Evolutionary conservation across 352 stramenopile species (phyloP).

Genomic region (Globisporangium middletonii): DNA sequence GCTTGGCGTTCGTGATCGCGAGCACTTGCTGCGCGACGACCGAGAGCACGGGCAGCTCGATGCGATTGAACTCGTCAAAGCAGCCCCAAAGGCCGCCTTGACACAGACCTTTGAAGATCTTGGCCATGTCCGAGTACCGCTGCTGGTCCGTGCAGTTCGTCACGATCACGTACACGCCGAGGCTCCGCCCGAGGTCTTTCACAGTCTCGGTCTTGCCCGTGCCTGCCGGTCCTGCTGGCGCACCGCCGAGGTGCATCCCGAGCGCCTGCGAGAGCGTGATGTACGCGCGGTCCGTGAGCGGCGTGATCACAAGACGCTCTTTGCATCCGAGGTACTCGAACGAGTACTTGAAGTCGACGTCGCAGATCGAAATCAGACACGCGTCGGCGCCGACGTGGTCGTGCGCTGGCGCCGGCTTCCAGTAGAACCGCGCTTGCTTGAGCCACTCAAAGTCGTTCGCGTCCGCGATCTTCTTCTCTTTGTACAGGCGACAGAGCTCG

Average conservation of each 20-base stretch:
- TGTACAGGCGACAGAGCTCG: constrained; percentile 63
- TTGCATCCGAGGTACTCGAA: constrained; percentile 94
- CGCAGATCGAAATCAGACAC: constrained; percentile 92
- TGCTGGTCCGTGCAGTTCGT: constrained; percentile 93
- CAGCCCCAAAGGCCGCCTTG: constrained; percentile 89
- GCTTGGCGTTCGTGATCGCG: constrained; percentile 74
- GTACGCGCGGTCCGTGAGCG: constrained; percentile 88
- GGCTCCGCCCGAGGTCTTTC: constrained; percentile 88
- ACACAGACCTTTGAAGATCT: constrained; percentile 91
- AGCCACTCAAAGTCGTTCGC: constrained; percentile 82
- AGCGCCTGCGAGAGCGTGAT: constrained; percentile 89
- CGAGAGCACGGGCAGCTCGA: constrained; percentile 89
- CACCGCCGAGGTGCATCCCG: constrained; percentile 84
- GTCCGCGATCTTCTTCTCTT: constrained; percentile 73
- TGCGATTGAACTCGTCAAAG: constrained; percentile 93
- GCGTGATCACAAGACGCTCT: constrained; percentile 85
- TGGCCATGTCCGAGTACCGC: constrained; percentile 89
- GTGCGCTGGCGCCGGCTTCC: constrained; percentile 52
- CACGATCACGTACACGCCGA: constrained; percentile 90
- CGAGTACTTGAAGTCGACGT: constrained; percentile 89
- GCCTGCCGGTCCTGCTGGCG: constrained; percentile 79
- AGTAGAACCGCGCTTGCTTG: constrained; percentile 80
- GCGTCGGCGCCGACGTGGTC: constrained; percentile 87
- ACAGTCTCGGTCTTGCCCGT: constrained; percentile 91
- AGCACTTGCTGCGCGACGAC: constrained; percentile 92